Conservation (phyloP, 2,329 filamentous ascomycete genomes). For the Metarhizium album region DNA sequence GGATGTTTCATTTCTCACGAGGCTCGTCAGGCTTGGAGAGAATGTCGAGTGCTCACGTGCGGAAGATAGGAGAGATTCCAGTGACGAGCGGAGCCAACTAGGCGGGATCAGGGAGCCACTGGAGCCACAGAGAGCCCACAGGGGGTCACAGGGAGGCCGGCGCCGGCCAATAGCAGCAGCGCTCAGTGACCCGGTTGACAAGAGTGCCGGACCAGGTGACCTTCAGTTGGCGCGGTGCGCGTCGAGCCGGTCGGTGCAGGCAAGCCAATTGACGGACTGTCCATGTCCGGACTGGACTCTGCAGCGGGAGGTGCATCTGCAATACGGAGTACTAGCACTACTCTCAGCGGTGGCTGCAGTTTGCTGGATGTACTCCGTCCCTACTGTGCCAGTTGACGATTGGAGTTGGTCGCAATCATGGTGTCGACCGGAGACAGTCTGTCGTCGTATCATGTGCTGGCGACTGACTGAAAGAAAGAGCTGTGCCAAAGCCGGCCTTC, state of each 20-base stretch:
- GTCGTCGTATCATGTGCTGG: too few relatives aligned
- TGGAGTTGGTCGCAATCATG: too few relatives aligned
- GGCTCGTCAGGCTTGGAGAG: too few relatives aligned
- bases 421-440: too few relatives aligned
- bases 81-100: conserved; percentile 7
- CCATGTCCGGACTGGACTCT: too few relatives aligned
- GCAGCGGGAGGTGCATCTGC: not conserved
- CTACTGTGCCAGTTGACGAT: too few relatives aligned
- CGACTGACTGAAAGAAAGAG: too few relatives aligned
- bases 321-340: too few relatives aligned
- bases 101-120: conserved; percentile 7
- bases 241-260: not conserved
- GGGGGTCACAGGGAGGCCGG: not conserved
- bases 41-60: conserved; percentile 10
- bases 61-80: not conserved
- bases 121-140: not conserved
- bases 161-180: not conserved
- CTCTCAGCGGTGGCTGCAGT: not conserved
- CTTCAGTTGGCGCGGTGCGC: conserved; percentile 2
- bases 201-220: conserved; percentile 4
- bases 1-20: too few relatives aligned
- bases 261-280: too few relatives aligned
- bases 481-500: too few relatives aligned
- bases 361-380: too few relatives aligned
- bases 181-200: not conserved